phyloP scores from a whole-genome alignment of 345 rosid genomes.

The Lepidium sativum region DNA sequence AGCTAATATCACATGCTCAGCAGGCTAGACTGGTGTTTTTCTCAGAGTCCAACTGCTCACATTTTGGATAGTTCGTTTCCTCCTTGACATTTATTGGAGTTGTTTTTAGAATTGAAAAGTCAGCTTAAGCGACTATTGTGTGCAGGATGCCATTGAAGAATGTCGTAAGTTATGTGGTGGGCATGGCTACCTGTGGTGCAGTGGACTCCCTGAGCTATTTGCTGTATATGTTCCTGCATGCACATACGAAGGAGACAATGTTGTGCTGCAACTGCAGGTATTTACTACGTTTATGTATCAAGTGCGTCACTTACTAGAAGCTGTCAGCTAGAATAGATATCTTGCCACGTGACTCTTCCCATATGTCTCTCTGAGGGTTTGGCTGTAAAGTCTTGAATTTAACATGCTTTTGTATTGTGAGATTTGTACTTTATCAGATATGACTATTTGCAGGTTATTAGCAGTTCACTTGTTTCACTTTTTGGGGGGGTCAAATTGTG shows the following conservation, averaged over 20 bases:
- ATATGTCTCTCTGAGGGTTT: neutral
- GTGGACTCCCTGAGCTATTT: conserved; percentile 97
- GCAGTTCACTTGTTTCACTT: neutral
- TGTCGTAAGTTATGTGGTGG: conserved; percentile 98
- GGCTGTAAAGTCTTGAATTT: neutral
- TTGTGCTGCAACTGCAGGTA: conserved; percentile 88
- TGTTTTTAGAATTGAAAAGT: neutral
- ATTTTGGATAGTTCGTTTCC: neutral
- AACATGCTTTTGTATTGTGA: neutral
- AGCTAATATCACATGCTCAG: neutral
- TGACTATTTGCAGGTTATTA: neutral
- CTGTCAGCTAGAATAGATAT: neutral
- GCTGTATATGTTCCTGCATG: conserved; percentile 95
- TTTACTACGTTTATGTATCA: neutral
- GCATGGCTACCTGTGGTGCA: conserved; percentile 88
- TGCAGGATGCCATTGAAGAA: conserved; percentile 96
- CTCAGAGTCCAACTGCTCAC: neutral
- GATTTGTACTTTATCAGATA: neutral
- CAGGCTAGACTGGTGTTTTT: neutral
- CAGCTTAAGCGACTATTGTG: conserved; percentile 5
- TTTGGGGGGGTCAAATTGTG: neutral
- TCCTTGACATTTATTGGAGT: neutral
- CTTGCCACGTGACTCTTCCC: neutral
- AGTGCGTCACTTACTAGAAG: neutral
- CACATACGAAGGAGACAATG: conserved; percentile 97